Base-by-base conservation (phyloP, 768 basidiomycete species). In the Basidioascus undulatus region DNA sequence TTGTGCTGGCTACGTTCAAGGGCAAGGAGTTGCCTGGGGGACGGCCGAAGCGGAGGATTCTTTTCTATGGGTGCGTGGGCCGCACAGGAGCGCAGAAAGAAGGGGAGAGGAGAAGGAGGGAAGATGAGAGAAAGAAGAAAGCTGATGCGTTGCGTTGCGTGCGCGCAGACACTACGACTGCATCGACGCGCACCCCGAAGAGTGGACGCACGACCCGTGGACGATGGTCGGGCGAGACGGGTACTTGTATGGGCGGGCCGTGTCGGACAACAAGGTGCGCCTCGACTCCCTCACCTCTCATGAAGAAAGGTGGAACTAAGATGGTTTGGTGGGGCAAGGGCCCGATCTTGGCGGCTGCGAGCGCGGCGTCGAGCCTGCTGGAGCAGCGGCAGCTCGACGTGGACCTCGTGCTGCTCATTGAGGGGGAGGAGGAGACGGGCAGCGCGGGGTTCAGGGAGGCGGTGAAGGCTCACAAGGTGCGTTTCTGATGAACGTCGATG, bases 341-440 rank as follows among this genome's bases (percentile, higher is more conserved):
- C 0, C 92, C 92, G 0, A 75, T 92, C 35, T 66, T 96, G 45
- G 84, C 87, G 1, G 68, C 74, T 13, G 92, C 89, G 0, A 81
- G 73, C 48, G 92, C 92, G 1, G 83, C 76, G 10, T 79, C 84
- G 0, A 71, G 79, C 18, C 55, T 96, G 33, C 67, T 86, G 3
- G 63, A 71, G 21, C 62, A 64, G 11, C 66, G 83, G 1, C 68
- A 73, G 10, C 68, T 98, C 3, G 80, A 70, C 19, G 66, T 86
- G 0, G 92, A 98, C 53, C 55, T 98, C 1, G 73, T 94, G 5
- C 72, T 96, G 55, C 57, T 94, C 39, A 72, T 96, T 13, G 92
- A 98, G 59, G 92, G 92, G 0, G 89, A 96, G 55, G 92, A 92
- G 55, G 92, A 98, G 56, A 72, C 71, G n/a, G 89, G 89, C 1